Percentiles rank a stretch among this genome's conserved stretches.
Evolutionary conservation across 352 stramenopile genomes (phyloP).

Genomic region (Pseudoperonospora humuli): DNA sequence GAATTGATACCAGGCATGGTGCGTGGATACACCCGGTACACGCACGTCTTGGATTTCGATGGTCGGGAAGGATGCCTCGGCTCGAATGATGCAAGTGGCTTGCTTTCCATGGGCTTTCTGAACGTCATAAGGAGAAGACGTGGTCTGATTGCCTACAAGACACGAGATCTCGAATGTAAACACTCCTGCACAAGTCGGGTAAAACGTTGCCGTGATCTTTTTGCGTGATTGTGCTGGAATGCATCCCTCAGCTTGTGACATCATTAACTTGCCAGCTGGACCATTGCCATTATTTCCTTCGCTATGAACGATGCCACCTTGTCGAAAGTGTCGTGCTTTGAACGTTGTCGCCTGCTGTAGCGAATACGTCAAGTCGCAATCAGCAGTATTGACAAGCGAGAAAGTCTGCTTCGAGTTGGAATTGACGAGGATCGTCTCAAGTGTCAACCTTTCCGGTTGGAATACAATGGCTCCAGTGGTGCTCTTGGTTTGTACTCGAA

Average conservation of each 20-base stretch:
- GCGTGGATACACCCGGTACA: constrained; percentile 45
- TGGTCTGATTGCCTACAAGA: too few species aligned
- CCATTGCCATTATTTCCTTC: too few species aligned
- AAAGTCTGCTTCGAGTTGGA: constrained; percentile 58
- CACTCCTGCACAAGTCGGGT: constrained; percentile 43
- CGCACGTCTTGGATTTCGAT: constrained; percentile 81
- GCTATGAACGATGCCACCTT: too few species aligned
- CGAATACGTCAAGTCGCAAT: constrained; percentile 69
- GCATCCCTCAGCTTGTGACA: constrained; percentile 51
- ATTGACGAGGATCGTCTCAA: constrained; percentile 87
- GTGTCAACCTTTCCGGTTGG: constrained; percentile 50
- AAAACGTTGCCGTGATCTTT: constrained; percentile 72
- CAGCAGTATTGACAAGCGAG: constrained; percentile 63
- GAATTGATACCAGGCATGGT: constrained; percentile 65
- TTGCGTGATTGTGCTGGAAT: constrained; percentile 74
- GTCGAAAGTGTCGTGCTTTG: too few species aligned
- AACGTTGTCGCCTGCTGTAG: constrained; percentile 36
- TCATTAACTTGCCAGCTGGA: constrained; percentile 27
- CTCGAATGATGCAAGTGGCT: constrained; percentile 41
- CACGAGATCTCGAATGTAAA: constrained; percentile 76
- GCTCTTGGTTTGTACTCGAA: constrained; percentile 66
- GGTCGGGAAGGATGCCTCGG: constrained; percentile 81
- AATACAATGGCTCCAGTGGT: constrained; percentile 75
- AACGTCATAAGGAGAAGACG: constrained; percentile 16
- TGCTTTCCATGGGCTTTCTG: constrained; percentile 26